Evolutionary conservation across 371 early-diverging fungal genomes (phyloP).

Genomic region (Coemansia sp.): DNA sequence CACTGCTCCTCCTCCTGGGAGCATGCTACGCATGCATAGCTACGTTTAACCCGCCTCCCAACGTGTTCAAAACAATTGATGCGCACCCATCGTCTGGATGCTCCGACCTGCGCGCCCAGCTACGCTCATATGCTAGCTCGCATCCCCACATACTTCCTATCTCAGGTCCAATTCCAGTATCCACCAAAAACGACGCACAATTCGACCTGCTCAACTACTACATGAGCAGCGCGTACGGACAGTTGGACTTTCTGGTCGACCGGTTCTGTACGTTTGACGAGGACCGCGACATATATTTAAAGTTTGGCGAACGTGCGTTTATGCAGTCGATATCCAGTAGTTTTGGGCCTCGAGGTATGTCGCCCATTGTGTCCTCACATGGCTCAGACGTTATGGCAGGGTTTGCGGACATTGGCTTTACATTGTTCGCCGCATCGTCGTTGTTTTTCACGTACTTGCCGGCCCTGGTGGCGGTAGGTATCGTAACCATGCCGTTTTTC

Average conservation of each 20-base stretch:
- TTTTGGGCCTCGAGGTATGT: conserved; percentile 28
- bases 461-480: conserved; percentile 27
- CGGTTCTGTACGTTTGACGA: conserved; percentile 34
- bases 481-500: conserved; percentile 35
- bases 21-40: conserved; percentile 21
- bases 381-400: conserved; percentile 4
- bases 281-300: conserved; percentile 35
- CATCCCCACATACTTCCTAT: conserved; percentile 19
- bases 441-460: conserved; percentile 36
- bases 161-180: conserved; percentile 13
- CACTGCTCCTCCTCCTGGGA: conserved; percentile 11
- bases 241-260: conserved; percentile 39
- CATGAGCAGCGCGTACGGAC: conserved; percentile 34
- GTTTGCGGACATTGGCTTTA: conserved; percentile 25
- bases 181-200: conserved; percentile 6
- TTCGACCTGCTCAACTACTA: conserved; percentile 24
- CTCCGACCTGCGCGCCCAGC: conserved; percentile 17
- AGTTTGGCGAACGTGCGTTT: conserved; percentile 43
- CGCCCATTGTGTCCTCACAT: not conserved
- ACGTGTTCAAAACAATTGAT: conserved; percentile 31
- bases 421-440: conserved; percentile 14
- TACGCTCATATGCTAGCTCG: conserved; percentile 5
- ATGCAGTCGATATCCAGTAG: conserved; percentile 39
- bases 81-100: conserved; percentile 20
- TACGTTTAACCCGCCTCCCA: conserved; percentile 14